Percentiles rank a stretch among this genome's conserved stretches.
Conservation (phyloP, 257 asterid genomes). For the Primulina huaijiensis region DNA sequence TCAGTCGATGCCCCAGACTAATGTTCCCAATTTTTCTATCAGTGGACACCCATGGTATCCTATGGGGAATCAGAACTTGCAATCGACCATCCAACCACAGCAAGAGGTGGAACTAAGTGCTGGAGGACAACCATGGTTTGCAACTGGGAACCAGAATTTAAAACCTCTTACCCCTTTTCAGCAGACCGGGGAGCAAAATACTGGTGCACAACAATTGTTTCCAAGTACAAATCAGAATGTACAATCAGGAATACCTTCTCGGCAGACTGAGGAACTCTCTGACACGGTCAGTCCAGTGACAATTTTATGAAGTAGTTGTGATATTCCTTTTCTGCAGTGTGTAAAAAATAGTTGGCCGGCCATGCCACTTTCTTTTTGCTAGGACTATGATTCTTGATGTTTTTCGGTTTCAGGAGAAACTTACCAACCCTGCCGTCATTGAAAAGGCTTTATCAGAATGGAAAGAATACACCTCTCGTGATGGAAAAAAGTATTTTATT, state of each 20-base stretch:
- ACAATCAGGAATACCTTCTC: constrained; percentile 44
- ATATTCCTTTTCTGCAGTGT: neutral
- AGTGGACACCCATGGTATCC: constrained; percentile 68
- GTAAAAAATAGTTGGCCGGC: neutral
- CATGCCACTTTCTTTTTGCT: neutral
- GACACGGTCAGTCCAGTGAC: constrained; percentile 37
- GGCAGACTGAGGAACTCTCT: constrained; percentile 42
- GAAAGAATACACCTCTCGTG: constrained; percentile 64
- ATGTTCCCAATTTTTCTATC: constrained; percentile 39
- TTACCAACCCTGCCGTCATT: constrained; percentile 28
- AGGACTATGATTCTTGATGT: constrained; percentile 9
- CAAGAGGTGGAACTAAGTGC: constrained; percentile 40
- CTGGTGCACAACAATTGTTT: constrained; percentile 34
- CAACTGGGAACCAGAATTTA: constrained; percentile 38
- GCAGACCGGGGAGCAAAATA: constrained; percentile 43
- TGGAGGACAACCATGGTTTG: constrained; percentile 44
- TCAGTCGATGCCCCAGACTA: constrained; percentile 46
- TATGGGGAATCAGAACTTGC: constrained; percentile 53
- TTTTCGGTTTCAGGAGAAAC: constrained; percentile 49
- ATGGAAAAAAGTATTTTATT: constrained; percentile 63
- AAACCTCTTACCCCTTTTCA: constrained; percentile 49
- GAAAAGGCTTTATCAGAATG: constrained; percentile 48
- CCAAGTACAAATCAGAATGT: constrained; percentile 35
- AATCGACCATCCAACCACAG: constrained; percentile 41
- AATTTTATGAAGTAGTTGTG: constrained; percentile 24